Base-by-base conservation (phyloP, 306 rosid species). In the Prunus padus region DNA sequence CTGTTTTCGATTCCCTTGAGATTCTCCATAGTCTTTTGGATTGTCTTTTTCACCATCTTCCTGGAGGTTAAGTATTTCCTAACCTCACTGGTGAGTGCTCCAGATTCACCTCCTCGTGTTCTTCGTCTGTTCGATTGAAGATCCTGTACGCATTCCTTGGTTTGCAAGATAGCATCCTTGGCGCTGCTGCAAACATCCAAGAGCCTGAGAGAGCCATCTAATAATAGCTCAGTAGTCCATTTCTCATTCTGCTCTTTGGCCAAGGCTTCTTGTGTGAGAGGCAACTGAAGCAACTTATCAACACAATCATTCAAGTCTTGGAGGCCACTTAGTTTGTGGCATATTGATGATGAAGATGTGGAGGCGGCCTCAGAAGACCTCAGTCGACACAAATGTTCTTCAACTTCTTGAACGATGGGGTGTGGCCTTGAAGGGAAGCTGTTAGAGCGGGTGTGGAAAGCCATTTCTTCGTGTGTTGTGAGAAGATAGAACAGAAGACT, bases 401-500 rank as follows among this genome's bases (percentile, higher is more conserved):
- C 72, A 26, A 78, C 67, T 47, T 76, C 73, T 31, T 57, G 55
- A 65, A 82, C 5, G 50, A 74, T 42, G 1, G 86, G 86, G 77
- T 86, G 81, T 45, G 86, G 81, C 71, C 81, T 80, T 13, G 86
- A 72, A 3, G 86, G 86, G 11, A 82, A 76, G 77, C 83, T 82
- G 77, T 79, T 74, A 19, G 86, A 80, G 19, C 86, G 84, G 18
- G 67, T 20, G 25, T 86, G 84, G 67, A 57, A 49, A 70, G 83
- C 83, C 85, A 80, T 84, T 63, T 40, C 18, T 19, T 49, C 18
- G 28, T 28, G 44, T 16, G 8, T 28, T 23, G 13, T 20, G 57
- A 68, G 42, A 16, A 1, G 59, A 68, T 46, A 68, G 72, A 68
- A 46, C 16, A 46, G 44, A 46, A 25, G 73, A 25, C 3, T 5